These are phyloP conservation scores for Naematelia aurantialba DNA, from an alignment of 768 basidiomycete species.

Conservation along the genomic window DNA sequence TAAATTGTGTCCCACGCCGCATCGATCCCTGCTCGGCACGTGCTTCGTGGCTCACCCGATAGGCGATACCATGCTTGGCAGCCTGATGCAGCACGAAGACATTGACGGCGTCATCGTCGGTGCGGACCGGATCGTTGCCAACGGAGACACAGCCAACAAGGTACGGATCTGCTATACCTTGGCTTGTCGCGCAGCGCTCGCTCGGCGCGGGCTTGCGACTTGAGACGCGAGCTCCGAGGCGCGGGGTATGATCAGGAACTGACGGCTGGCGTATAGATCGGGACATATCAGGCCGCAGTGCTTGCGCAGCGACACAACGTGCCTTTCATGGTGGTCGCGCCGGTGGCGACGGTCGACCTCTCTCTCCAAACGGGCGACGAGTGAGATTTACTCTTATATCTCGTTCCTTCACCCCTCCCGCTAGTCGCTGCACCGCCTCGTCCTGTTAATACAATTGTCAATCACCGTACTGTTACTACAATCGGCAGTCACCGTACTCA, in stretches of 20 bases:
- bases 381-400: constrained; percentile 48
- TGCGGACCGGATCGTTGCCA: constrained; percentile 80
- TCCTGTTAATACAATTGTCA: too few species aligned
- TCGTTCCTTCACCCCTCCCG: background rate
- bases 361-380: constrained; percentile 66
- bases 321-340: constrained; percentile 89
- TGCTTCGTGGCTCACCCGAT: background rate
- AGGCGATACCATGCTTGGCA: constrained; percentile 90
- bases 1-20: too few species aligned
- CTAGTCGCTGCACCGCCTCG: background rate
- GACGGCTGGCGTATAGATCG: constrained; percentile 58
- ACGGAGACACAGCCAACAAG: constrained; percentile 98
- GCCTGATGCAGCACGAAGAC: constrained; percentile 76
- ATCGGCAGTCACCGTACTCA: background rate
- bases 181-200: too few species aligned
- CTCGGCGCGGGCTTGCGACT: too few species aligned
- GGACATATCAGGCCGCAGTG: constrained; percentile 94
- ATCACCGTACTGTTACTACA: too few species aligned
- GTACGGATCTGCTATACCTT: too few species aligned
- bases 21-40: background rate
- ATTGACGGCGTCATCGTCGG: constrained; percentile 84
- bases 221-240: too few species aligned
- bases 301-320: constrained; percentile 76
- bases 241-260: background rate
- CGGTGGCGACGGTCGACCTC: constrained; percentile 86